These are phyloP conservation scores for Cordyceps cateniannulata DNA, from an alignment of 2,329 filamentous ascomycete species.

Conservation along the genomic window DNA sequence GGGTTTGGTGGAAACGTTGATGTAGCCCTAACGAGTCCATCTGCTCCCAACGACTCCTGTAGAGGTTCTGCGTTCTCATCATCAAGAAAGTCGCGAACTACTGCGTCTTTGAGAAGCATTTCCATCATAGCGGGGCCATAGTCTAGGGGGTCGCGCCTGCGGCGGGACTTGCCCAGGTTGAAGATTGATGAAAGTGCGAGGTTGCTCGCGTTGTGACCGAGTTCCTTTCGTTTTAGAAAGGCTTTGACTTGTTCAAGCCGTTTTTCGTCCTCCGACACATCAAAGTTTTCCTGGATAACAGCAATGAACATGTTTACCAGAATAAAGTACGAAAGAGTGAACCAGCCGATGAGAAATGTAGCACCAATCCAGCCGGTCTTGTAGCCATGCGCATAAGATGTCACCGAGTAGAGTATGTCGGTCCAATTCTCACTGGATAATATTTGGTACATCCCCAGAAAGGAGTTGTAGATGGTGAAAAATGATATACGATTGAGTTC, in stretches of 20 bases:
- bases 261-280: conserved; percentile 97
- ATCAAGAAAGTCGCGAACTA: conserved; percentile 90
- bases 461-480: conserved; percentile 87
- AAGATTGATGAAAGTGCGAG: conserved; percentile 69
- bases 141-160: conserved; percentile 75
- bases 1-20: background rate
- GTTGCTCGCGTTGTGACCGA: conserved; percentile 66
- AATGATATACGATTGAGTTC: conserved; percentile 68
- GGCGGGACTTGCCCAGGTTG: conserved; percentile 51
- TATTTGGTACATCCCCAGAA: conserved; percentile 96
- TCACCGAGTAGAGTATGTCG: conserved; percentile 73
- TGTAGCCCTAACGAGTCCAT: background rate
- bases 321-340: conserved; percentile 91
- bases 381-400: conserved; percentile 55
- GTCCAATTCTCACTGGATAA: conserved; percentile 98
- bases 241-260: conserved; percentile 92
- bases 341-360: conserved; percentile 89
- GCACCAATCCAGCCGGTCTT: conserved; percentile 90
- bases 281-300: conserved; percentile 99
- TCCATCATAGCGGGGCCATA: conserved; percentile 89
- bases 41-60: conserved; percentile 23
- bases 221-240: conserved; percentile 85
- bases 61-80: conserved; percentile 40
- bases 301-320: conserved; percentile 99
- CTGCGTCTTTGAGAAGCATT: conserved; percentile 93